Conservation (phyloP, 139 green algal genomes). For the Tetradesmus lagerheimii region DNA sequence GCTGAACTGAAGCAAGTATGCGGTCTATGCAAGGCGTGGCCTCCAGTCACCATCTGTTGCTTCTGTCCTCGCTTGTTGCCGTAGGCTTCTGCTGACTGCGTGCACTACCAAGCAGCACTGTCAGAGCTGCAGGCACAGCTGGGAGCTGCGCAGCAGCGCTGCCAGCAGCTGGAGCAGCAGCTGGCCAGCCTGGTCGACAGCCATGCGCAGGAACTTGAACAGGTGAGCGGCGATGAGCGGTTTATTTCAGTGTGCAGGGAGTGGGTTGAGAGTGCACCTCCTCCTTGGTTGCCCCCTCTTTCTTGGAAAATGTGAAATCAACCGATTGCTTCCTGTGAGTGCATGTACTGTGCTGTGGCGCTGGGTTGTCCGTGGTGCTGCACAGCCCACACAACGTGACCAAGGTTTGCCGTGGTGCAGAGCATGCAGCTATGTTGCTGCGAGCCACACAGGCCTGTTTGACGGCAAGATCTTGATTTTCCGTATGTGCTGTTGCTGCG, state of each 20-base stretch:
- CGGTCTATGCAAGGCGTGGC: neutral
- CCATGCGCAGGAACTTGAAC: conserved; percentile 33
- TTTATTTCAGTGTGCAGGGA: no score
- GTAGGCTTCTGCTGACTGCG: neutral
- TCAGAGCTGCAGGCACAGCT: conserved; percentile 32
- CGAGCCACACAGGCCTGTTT: neutral
- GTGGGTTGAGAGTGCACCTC: no score
- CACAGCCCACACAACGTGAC: no score
- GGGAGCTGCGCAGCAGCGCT: neutral
- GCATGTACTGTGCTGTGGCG: neutral
- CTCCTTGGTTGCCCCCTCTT: no score
- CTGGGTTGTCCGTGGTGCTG: no score
- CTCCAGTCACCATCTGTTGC: neutral
- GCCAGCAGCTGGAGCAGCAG: conserved; percentile 16
- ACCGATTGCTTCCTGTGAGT: no score
- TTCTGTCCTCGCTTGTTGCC: neutral
- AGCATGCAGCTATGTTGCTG: no score
- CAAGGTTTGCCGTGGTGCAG: no score
- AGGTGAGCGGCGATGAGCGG: neutral
- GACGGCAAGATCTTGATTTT: no score
- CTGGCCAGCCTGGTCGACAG: neutral
- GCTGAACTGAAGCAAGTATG: no score
- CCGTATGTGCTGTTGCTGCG: neutral
- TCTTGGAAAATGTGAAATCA: no score
- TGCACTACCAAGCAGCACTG: neutral